Conservation (phyloP, 768 basidiomycete species). For the Pisolithus albus region DNA sequence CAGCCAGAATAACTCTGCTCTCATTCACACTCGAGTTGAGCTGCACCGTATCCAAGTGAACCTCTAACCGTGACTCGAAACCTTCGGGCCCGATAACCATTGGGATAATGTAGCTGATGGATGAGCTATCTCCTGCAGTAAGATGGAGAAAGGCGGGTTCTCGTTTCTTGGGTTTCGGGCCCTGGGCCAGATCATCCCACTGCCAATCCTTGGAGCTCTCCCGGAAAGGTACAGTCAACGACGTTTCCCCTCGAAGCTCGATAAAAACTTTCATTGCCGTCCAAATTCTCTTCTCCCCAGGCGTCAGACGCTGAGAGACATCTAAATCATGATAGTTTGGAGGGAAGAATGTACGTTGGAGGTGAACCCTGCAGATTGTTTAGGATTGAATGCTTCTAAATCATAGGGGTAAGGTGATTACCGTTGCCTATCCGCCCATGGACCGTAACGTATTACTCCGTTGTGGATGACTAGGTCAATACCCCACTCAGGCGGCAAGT, state of each 20-base stretch:
- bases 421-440: slow-evolving; percentile 96
- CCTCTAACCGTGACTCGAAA: slow-evolving; percentile 72
- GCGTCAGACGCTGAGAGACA: slow-evolving; percentile 50
- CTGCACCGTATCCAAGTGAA: slow-evolving; percentile 73
- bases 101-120: slow-evolving; percentile 78
- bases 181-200: slow-evolving; percentile 62
- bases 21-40: slow-evolving; percentile 87
- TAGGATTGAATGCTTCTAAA: neutral
- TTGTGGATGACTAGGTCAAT: slow-evolving; percentile 75
- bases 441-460: slow-evolving; percentile 79
- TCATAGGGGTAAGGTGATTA: slow-evolving; percentile 19
- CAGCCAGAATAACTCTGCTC: slow-evolving; percentile 66
- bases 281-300: slow-evolving; percentile 81
- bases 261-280: slow-evolving; percentile 75
- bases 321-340: slow-evolving; percentile 60
- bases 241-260: slow-evolving; percentile 72
- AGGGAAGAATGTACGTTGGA: slow-evolving; percentile 84
- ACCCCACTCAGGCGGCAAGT: slow-evolving; percentile 88
- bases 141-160: slow-evolving; percentile 71
- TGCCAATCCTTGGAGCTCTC: slow-evolving; percentile 97
- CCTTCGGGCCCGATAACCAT: slow-evolving; percentile 70
- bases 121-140: slow-evolving; percentile 71
- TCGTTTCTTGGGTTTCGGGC: slow-evolving; percentile 48
- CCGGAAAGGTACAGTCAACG: slow-evolving; percentile 80
- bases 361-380: slow-evolving; percentile 43